Evolutionary conservation across 805 yeast species (phyloP).

Genomic region (Clavispora asparagi): DNA sequence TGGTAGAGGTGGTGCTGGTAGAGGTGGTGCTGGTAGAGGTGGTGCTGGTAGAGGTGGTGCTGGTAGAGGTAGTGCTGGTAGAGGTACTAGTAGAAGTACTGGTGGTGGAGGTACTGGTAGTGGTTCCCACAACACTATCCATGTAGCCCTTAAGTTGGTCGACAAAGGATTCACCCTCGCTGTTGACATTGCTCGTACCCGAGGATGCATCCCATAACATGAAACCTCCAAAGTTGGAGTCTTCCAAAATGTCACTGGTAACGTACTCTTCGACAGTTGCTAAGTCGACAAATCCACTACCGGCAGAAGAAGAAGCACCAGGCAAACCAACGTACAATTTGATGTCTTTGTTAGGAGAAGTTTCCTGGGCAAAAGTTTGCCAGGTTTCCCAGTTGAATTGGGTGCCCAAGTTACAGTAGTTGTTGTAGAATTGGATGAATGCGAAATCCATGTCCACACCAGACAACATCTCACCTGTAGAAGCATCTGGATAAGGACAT

Average conservation of each 20-base stretch:
- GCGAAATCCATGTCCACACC: conserved; percentile 70
- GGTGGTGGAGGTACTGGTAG: too few species aligned
- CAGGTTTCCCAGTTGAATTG: conserved; percentile 66
- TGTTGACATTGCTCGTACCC: conserved; percentile 40
- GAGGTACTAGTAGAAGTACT: too few species aligned
- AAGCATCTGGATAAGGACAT: conserved; percentile 81
- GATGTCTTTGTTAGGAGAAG: conserved; percentile 64
- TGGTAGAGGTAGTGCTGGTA: conserved; percentile 1
- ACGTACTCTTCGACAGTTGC: conserved; percentile 16
- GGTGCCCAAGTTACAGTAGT: conserved; percentile 55
- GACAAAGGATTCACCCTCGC: conserved; percentile 6
- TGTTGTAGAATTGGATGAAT: conserved; percentile 87
- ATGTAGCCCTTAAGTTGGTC: conserved; percentile 3
- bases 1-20: not conserved
- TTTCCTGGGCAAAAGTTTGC: conserved; percentile 53
- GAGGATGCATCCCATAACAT: conserved; percentile 84
- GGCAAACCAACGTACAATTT: conserved; percentile 76
- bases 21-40: not conserved
- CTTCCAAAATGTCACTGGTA: conserved; percentile 5
- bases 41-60: not conserved
- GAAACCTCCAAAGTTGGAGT: conserved; percentile 55
- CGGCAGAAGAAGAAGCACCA: conserved; percentile 44
- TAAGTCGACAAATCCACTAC: conserved; percentile 45
- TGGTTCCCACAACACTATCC: not conserved
- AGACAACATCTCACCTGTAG: conserved; percentile 31